Evolutionary conservation across 2,329 filamentous ascomycete species (phyloP).

Genomic region (Microdochium paspali): DNA sequence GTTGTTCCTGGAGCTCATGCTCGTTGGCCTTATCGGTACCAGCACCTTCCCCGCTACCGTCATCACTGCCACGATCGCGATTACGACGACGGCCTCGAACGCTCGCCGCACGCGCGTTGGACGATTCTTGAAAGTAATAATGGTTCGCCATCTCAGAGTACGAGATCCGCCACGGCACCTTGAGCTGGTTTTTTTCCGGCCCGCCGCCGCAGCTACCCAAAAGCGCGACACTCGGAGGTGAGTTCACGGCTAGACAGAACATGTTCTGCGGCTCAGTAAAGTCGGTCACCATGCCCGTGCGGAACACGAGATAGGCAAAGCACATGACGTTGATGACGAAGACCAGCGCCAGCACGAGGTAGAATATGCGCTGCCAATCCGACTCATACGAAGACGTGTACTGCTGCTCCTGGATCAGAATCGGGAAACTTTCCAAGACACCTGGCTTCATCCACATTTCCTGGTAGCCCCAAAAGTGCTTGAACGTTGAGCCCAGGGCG

Average conservation of each 20-base stretch:
- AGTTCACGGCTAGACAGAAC: conserved; percentile 62
- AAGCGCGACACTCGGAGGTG: conserved; percentile 13
- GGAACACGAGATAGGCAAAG: conserved; percentile 50
- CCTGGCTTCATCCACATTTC: conserved; percentile 31
- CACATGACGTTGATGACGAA: conserved; percentile 60
- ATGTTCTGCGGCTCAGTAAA: conserved; percentile 71
- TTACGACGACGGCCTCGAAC: too few species aligned
- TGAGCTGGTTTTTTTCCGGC: conserved; percentile 10
- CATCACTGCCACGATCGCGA: too few species aligned
- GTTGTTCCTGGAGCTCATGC: not conserved
- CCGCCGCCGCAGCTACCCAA: conserved; percentile 16
- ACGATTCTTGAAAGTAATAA: conserved; percentile 18
- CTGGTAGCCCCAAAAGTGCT: conserved; percentile 42
- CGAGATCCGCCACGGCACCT: conserved; percentile 13
- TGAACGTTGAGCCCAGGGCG: conserved; percentile 49
- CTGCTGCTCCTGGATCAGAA: conserved; percentile 52
- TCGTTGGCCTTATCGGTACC: not conserved
- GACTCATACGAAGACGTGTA: conserved; percentile 59
- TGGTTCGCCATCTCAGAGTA: conserved; percentile 15
- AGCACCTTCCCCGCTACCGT: not conserved
- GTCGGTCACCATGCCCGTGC: conserved; percentile 58
- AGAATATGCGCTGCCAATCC: conserved; percentile 57
- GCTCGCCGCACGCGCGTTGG: not conserved
- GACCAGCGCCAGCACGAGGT: conserved; percentile 53
- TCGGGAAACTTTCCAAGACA: conserved; percentile 49